Base-by-base conservation (phyloP, 345 rosid species). In the Microcos paniculata region DNA sequence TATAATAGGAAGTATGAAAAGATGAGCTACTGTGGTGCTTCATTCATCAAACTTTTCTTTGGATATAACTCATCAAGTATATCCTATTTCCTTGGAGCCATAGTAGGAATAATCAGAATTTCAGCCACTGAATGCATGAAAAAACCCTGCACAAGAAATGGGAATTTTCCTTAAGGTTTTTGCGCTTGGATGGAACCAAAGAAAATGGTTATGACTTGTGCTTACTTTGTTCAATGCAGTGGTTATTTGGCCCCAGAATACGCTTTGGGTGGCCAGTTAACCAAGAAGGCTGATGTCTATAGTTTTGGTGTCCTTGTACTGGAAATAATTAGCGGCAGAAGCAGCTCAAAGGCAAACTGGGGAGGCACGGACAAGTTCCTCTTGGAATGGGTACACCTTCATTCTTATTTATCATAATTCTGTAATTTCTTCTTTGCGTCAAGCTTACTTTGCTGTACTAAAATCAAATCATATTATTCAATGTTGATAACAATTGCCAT, bases 161-260 rank as follows among this genome's bases (percentile, higher is more conserved):
- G 24, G 68, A 62, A 0, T 13, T 26, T 11, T 9, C 7, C 31
- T 58, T 21, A 6, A 9, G 24, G 43, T 18, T 33, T 62, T 62
- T 62, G 68, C 19, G 35, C 33, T 21, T 19, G 43, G 8, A 55
- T 23, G 30, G 21, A 62, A 45, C 30, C 16, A 9, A 33, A 38
- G 19, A 9, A 13, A 71, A 52, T 55, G 63, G 56, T 28, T 30
- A 73, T 61, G 58, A 48, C 45, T 59, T 2, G 1, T 43, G 38
- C 9, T 58, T 31, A 3, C 83, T 49, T 33, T 74, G 45, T 78
- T 79, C 18, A 71, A 21, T 84, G 74, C 85, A 91, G 96, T 58
- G 96, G 96, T 69, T 91, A 91, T 75, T 88, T 91, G 83, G 96
- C 92, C 24, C 96, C 96, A 16, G 96, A 91, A 75, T 91, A 91